Evolutionary conservation across 768 basidiomycete genomes (phyloP).

Genomic region (Dioszegia aurantiaca): DNA sequence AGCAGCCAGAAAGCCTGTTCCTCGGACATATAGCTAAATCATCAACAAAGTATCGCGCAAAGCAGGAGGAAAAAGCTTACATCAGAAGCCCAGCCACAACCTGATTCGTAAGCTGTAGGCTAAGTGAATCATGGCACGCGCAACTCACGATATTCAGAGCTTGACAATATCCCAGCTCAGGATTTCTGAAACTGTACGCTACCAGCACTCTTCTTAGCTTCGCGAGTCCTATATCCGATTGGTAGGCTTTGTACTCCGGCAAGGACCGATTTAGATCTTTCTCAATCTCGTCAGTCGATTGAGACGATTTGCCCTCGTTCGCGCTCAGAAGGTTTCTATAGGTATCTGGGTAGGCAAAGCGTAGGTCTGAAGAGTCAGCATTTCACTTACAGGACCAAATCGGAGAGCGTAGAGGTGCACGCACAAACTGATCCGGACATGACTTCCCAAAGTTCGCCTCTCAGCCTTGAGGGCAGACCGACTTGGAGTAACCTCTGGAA

Average conservation of each 20-base stretch:
- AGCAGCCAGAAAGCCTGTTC: constrained; percentile 98
- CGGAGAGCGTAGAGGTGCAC: constrained; percentile 11
- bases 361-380: constrained; percentile 57
- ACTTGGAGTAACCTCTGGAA: constrained; percentile 97
- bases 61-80: constrained; percentile 25
- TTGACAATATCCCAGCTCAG: constrained; percentile 74
- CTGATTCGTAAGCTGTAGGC: constrained; percentile 13
- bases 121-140: not conserved
- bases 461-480: constrained; percentile 85
- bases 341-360: constrained; percentile 77
- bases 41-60: not conserved
- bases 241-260: constrained; percentile 96
- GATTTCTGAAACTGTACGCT: constrained; percentile 93
- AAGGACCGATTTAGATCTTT: constrained; percentile 94
- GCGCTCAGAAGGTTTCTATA: constrained; percentile 74
- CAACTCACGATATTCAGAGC: constrained; percentile 89
- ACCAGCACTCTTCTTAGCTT: constrained; percentile 84
- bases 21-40: constrained; percentile 91
- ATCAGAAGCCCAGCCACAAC: constrained; percentile 64
- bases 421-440: constrained; percentile 81
- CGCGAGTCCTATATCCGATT: constrained; percentile 78
- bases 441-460: constrained; percentile 98
- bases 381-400: not conserved
- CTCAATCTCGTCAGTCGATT: constrained; percentile 96
- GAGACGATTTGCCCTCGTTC: constrained; percentile 72